Conservation (phyloP, 345 rosid genomes). For the Pugionium dolabratum region DNA sequence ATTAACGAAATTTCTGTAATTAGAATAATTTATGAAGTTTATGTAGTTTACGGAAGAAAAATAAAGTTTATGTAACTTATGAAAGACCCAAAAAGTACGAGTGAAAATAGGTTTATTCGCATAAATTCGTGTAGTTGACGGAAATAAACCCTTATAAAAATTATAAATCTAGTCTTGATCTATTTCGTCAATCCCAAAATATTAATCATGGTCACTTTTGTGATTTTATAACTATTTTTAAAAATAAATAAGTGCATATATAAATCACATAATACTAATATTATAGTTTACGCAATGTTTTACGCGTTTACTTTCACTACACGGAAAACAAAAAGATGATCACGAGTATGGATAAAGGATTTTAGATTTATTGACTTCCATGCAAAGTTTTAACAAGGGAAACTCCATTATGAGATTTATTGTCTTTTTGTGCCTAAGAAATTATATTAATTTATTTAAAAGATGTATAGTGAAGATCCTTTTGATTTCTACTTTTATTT, state of each 20-base stretch:
- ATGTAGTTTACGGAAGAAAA: no score
- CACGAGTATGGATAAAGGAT: not conserved
- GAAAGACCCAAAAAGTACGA: no score
- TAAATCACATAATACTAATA: not conserved
- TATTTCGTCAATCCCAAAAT: constrained; percentile 8
- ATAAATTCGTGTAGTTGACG: no score
- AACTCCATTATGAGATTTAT: constrained; percentile 7
- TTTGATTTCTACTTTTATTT: not conserved
- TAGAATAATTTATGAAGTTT: no score
- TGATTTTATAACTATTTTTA: not conserved
- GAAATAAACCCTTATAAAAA: no score
- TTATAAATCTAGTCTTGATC: not conserved
- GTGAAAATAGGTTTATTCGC: no score
- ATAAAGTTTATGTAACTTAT: no score
- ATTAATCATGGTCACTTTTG: not conserved
- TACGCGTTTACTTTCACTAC: constrained; percentile 27
- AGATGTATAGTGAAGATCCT: no score
- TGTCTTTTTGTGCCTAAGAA: not conserved
- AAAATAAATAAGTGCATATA: not conserved
- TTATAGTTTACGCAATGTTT: not conserved
- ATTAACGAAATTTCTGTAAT: no score
- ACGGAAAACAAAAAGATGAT: constrained; percentile 19
- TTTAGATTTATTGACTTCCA: constrained; percentile 14
- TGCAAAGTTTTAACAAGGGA: constrained; percentile 6
- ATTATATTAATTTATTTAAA: not conserved